A percentile compares a stretch with the other conserved stretches of the same genome.
Conservation (phyloP, 1,284 basidiomycete genomes). For the Chiua sp. region DNA sequence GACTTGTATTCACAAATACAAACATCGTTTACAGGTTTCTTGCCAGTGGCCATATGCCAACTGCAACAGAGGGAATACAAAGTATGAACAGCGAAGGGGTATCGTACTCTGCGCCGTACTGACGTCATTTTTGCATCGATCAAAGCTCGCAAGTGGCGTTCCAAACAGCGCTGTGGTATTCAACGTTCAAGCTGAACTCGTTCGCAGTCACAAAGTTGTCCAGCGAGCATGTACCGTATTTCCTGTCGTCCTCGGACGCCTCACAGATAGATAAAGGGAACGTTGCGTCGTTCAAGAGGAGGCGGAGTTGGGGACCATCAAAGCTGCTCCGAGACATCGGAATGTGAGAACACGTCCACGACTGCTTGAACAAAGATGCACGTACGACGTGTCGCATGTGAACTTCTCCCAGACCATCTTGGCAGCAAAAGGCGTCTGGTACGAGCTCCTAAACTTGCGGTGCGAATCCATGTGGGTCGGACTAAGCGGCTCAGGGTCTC, state of each 20-base stretch:
- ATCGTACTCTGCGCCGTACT: not conserved
- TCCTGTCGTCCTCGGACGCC: conserved; percentile 30
- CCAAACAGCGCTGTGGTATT: conserved; percentile 43
- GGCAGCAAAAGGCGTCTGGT: conserved; percentile 51
- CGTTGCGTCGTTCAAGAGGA: conserved; percentile 50
- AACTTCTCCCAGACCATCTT: conserved; percentile 55
- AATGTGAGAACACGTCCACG: not conserved
- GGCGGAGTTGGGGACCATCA: conserved; percentile 21
- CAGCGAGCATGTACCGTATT: conserved; percentile 46
- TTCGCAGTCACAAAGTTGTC: conserved; percentile 43
- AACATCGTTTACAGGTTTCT: too few species aligned
- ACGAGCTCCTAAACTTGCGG: conserved; percentile 47
- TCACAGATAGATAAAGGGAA: conserved; percentile 44
- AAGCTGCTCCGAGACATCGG: not conserved
- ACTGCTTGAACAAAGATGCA: not conserved
- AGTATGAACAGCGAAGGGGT: too few species aligned
- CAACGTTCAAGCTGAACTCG: conserved; percentile 30
- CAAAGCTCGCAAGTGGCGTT: conserved; percentile 43
- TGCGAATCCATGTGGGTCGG: conserved; percentile 30
- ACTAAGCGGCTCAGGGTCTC: conserved; percentile 41
- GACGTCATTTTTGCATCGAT: not conserved
- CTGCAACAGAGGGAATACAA: too few species aligned
- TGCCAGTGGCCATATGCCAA: too few species aligned
- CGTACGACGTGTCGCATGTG: conserved; percentile 43
- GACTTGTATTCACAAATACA: too few species aligned